Percentiles rank a stretch among this genome's conserved stretches.
phyloP scores from a whole-genome alignment of 345 rosid genomes.

The Eucalyptus erythrocorys region DNA sequence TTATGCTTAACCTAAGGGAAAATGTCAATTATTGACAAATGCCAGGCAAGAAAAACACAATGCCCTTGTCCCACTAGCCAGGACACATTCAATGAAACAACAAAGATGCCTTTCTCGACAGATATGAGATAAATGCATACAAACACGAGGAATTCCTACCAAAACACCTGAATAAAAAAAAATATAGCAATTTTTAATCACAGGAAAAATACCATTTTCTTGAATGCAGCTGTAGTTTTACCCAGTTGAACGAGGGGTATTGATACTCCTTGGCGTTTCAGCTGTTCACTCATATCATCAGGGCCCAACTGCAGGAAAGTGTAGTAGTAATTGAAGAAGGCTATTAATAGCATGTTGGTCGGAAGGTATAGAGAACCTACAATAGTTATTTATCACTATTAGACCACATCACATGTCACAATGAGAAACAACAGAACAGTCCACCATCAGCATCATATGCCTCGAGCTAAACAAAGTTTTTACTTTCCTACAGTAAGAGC shows the following conservation, averaged over 20 bases:
- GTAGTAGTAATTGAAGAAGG: conserved; percentile 96
- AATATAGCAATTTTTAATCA: background rate
- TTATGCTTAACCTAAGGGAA: background rate
- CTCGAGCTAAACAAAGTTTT: no score
- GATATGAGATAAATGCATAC: background rate
- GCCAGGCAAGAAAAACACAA: background rate
- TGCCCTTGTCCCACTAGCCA: background rate
- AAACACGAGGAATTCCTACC: background rate
- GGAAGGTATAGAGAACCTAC: conserved; percentile 77
- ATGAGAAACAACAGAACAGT: no score
- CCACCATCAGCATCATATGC: no score
- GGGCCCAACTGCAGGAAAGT: conserved; percentile 93
- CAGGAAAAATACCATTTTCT: conserved; percentile 48
- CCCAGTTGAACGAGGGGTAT: conserved; percentile 92
- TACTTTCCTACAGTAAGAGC: no score
- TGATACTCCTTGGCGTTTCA: conserved; percentile 94
- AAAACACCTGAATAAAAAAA: background rate
- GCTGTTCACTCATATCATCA: conserved; percentile 90
- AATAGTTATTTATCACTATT: background rate
- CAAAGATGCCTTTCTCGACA: background rate
- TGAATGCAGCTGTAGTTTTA: conserved; percentile 76
- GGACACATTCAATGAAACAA: background rate
- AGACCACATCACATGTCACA: background rate
- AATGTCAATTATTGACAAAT: background rate
- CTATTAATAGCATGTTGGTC: conserved; percentile 77